Evolutionary conservation across 768 basidiomycete genomes (phyloP).

Genomic region (Tricholoma furcatifolium): DNA sequence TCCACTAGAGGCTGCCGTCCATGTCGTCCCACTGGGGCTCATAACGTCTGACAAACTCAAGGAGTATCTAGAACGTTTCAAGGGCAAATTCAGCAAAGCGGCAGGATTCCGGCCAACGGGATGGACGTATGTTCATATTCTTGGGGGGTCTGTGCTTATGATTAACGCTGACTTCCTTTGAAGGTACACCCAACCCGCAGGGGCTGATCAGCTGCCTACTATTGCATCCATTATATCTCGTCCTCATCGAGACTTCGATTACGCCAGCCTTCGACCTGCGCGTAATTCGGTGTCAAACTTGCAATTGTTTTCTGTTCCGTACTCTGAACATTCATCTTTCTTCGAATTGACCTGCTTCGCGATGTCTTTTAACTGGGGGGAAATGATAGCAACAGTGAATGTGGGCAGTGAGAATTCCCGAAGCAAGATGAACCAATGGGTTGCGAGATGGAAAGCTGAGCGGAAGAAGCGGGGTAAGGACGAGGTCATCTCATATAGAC

Average conservation of each 20-base stretch:
- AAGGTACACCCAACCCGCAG: conserved; percentile 67
- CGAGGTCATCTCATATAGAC: conserved; percentile 37
- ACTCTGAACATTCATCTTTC: conserved; percentile 96
- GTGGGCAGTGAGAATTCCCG: conserved; percentile 72
- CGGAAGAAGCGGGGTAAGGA: conserved; percentile 51
- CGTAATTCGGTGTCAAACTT: conserved; percentile 68
- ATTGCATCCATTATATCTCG: conserved; percentile 68
- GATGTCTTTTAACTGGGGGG: conserved; percentile 78
- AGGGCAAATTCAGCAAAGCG: conserved; percentile 65
- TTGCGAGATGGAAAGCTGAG: conserved; percentile 86
- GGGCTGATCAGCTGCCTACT: conserved; percentile 59
- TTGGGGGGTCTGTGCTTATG: background rate
- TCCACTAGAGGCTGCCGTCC: conserved; percentile 76
- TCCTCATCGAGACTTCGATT: conserved; percentile 67
- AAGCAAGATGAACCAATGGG: conserved; percentile 87
- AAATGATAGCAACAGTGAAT: conserved; percentile 96
- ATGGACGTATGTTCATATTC: conserved; percentile 72
- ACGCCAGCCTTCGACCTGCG: conserved; percentile 62
- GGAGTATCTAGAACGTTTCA: conserved; percentile 72
- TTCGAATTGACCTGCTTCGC: conserved; percentile 96
- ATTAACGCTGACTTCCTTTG: background rate
- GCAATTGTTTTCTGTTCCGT: conserved; percentile 82
- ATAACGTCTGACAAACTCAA: conserved; percentile 78
- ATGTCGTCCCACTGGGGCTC: conserved; percentile 76
- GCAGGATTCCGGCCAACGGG: conserved; percentile 93